phyloP scores from a whole-genome alignment of 768 basidiomycete genomes.

The Suillus discolor region DNA sequence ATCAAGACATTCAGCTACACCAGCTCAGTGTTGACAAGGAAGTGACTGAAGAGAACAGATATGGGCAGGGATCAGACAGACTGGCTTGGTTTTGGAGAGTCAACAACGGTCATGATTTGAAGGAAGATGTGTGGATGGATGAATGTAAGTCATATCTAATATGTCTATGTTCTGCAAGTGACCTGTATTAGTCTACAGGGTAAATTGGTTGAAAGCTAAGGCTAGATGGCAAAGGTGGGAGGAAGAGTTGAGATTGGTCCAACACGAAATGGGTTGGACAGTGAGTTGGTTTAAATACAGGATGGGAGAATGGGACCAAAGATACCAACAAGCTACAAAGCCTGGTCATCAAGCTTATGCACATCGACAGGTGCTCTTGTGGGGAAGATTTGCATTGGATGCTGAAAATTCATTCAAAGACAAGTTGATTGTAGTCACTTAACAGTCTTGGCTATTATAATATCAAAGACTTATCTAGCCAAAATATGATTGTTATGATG shows the following conservation, averaged over 20 bases:
- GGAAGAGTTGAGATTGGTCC: constrained; percentile 19
- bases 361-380: not conserved
- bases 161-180: not conserved
- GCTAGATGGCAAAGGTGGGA: constrained; percentile 22
- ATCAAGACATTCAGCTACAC: not conserved
- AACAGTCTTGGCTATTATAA: not conserved
- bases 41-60: constrained; percentile 13
- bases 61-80: constrained; percentile 12
- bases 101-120: not conserved
- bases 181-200: constrained; percentile 10
- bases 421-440: not conserved
- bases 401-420: not conserved
- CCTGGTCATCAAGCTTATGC: constrained; percentile 4
- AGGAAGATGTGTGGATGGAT: not conserved
- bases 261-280: constrained; percentile 25
- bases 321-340: not conserved
- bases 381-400: not conserved
- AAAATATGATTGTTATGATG: too few species aligned
- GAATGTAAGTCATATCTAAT: constrained; percentile 5
- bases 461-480: too few species aligned
- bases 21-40: constrained; percentile 8
- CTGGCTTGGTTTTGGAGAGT: constrained; percentile 11
- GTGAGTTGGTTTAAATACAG: constrained; percentile 14
- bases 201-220: constrained; percentile 17
- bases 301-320: constrained; percentile 1